Evolutionary conservation across 1,139 yeast species (phyloP).

Genomic region (Hemisphaericaspora subhashii): DNA sequence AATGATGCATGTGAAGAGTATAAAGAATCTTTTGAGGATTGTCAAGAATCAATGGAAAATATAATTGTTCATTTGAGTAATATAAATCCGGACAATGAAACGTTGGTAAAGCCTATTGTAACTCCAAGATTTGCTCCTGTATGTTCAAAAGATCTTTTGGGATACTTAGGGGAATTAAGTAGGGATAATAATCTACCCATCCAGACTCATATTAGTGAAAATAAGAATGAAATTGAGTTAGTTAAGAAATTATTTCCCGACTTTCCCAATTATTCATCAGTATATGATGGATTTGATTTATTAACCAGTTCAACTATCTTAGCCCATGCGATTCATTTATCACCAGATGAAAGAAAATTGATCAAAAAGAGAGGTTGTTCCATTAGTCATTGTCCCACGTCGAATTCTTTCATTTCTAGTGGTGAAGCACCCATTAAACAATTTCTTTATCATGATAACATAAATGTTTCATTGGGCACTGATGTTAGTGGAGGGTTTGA

Average conservation of each 20-base stretch:
- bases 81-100: slow-evolving; percentile 50
- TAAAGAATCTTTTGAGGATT: slow-evolving; percentile 60
- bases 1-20: slow-evolving; percentile 66
- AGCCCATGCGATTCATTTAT: slow-evolving; percentile 86
- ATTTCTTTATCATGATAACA: slow-evolving; percentile 60
- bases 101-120: slow-evolving; percentile 65
- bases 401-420: slow-evolving; percentile 83
- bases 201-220: slow-evolving; percentile 91
- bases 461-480: slow-evolving; percentile 85
- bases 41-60: slow-evolving; percentile 55
- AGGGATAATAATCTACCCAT: slow-evolving; percentile 54
- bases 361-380: slow-evolving; percentile 61
- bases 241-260: slow-evolving; percentile 77
- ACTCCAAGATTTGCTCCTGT: slow-evolving; percentile 97
- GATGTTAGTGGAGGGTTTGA: slow-evolving; percentile 93
- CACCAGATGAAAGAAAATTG: slow-evolving; percentile 60
- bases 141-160: slow-evolving; percentile 64
- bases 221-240: slow-evolving; percentile 69
- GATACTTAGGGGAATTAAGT: slow-evolving; percentile 63
- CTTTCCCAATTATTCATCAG: slow-evolving; percentile 66
- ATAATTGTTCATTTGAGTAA: slow-evolving; percentile 57
- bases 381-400: slow-evolving; percentile 90
- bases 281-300: slow-evolving; percentile 65
- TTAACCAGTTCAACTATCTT: slow-evolving; percentile 67
- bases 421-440: slow-evolving; percentile 84